phyloP scores from a whole-genome alignment of 768 basidiomycete species.

The Boletellus ananiceps region DNA sequence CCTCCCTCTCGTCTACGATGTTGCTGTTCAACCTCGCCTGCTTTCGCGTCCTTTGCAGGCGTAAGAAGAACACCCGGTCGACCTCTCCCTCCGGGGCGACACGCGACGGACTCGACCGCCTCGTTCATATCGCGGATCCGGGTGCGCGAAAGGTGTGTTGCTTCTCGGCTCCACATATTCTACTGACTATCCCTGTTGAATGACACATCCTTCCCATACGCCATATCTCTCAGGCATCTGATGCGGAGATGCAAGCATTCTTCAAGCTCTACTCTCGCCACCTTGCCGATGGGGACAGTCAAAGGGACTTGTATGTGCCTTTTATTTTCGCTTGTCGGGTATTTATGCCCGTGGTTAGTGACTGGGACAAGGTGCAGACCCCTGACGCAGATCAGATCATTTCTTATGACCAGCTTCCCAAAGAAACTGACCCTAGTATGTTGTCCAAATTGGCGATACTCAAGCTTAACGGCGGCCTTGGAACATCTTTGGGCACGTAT shows the following conservation, averaged over 20 bases:
- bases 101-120: slow-evolving; percentile 62
- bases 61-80: slow-evolving; percentile 46
- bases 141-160: slow-evolving; percentile 50
- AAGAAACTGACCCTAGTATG: slow-evolving; percentile 53
- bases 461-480: slow-evolving; percentile 92
- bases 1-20: slow-evolving; percentile 18
- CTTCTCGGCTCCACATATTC: slow-evolving; percentile 36
- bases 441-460: slow-evolving; percentile 93
- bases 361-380: slow-evolving; percentile 87
- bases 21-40: slow-evolving; percentile 32
- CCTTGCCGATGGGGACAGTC: slow-evolving; percentile 82
- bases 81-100: slow-evolving; percentile 44
- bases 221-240: slow-evolving; percentile 47
- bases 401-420: slow-evolving; percentile 69
- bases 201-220: background rate
- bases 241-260: slow-evolving; percentile 95
- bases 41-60: slow-evolving; percentile 35
- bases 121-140: slow-evolving; percentile 58
- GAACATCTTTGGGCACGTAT: slow-evolving; percentile 77
- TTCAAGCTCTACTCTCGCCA: slow-evolving; percentile 95
- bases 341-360: slow-evolving; percentile 40
- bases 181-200: background rate
- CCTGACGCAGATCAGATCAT: slow-evolving; percentile 84
- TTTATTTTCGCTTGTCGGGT: slow-evolving; percentile 5
- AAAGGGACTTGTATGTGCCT: slow-evolving; percentile 71